Evolutionary conservation across 2,329 filamentous ascomycete genomes (phyloP), one percentile per base, ranked within the genome.

Genomic region (Claviceps quebecensis): DNA sequence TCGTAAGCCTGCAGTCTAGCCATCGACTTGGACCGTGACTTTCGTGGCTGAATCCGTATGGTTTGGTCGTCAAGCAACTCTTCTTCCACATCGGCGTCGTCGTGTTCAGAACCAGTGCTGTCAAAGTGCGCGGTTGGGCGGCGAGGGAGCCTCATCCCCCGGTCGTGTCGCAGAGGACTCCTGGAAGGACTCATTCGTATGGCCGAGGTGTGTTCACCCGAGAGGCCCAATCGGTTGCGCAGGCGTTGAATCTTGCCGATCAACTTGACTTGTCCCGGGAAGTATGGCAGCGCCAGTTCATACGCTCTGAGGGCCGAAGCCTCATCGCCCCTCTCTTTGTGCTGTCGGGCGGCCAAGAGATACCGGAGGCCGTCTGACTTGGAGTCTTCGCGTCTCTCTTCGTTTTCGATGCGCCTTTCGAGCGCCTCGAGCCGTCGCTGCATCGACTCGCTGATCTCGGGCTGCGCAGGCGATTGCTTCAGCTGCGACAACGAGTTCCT

Each of bases 331-430:
- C 81, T 77, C 49, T 88, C 87, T 62, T 90, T 89, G 61, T 94
- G 86, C 64, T 96, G 89, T 57, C 93, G 86, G 1, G 88, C 91
- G 75, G 93, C 88, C n/a, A 96, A 74, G 37, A 97, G 69, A 59
- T 86, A 88, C 11, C 88, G 86, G 29, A 97, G 68, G 0, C 91
- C 93, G 56, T 95, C 87, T 0, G 87, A 83, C 50, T 86, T 81
- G 26, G 76, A 72, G 59, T 94, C 87, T 39, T 90, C 87, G 45
- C 64, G 62, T 54, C 69, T 72, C 44, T 74, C 78, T 19, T 79
- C 79, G 53, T 63, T 66, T 34, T 91, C 86, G 29, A 97, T 85
- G n/a, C 87, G 84, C 57, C 84, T 80, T 67, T 97, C 91, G 3
- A 97, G 74, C 0, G 86, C 83, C 53, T 95, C 87, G 0, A 97